Evolutionary conservation across 352 stramenopile genomes (phyloP).

Genomic region (Blastocystis sp.): DNA sequence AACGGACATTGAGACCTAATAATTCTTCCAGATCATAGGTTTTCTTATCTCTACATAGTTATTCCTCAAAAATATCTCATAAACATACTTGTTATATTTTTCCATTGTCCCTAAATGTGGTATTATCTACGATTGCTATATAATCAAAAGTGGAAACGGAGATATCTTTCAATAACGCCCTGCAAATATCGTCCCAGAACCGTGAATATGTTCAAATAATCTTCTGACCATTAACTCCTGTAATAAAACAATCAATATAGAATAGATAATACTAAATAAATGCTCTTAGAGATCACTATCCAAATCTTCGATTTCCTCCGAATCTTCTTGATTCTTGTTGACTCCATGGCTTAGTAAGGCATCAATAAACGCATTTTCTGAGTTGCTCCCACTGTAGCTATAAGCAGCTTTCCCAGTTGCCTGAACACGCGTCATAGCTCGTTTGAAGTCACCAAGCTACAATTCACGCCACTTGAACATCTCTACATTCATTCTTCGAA

Average conservation of each 20-base stretch:
- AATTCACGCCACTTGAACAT: not conserved
- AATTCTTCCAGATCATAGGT: constrained; percentile 7
- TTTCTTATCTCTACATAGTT: constrained; percentile 17
- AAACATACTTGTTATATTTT: constrained; percentile 30
- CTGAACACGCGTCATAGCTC: constrained; percentile 40
- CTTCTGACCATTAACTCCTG: not conserved
- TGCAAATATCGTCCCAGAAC: not conserved
- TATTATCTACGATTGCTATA: not conserved
- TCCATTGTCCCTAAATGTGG: not conserved
- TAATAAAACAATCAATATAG: not conserved
- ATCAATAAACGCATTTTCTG: constrained; percentile 25
- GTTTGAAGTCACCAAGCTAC: constrained; percentile 36
- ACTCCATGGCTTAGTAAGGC: constrained; percentile 25
- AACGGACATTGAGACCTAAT: constrained; percentile 17
- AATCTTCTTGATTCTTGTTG: not conserved
- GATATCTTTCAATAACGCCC: not conserved
- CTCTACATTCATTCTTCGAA: not conserved
- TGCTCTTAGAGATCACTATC: not conserved
- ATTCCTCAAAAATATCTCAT: not conserved
- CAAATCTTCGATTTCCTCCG: constrained; percentile 11
- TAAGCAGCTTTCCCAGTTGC: constrained; percentile 43
- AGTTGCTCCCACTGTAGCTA: constrained; percentile 16
- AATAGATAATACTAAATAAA: not conserved
- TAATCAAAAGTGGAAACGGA: constrained; percentile 15
- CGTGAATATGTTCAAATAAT: not conserved